A percentile compares a stretch with the other conserved stretches of the same genome.
Conservation (phyloP, 179 eudicot species). For the Silene coronaria region DNA sequence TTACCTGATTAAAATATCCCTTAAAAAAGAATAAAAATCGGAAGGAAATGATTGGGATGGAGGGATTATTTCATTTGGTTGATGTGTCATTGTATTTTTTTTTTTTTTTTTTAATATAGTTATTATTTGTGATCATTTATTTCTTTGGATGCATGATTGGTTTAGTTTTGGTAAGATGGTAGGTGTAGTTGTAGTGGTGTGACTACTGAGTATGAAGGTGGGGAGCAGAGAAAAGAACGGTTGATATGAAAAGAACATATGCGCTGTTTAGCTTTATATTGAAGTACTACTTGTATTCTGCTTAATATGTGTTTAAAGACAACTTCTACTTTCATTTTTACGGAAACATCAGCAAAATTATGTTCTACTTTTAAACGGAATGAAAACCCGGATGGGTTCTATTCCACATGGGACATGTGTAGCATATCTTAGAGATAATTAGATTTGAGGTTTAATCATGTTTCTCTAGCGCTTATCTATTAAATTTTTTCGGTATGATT, state of each 20-base stretch:
- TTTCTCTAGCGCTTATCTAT: not conserved
- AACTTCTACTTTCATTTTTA: constrained; percentile 1
- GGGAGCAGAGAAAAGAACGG: constrained; percentile 5
- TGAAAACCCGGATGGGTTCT: not conserved
- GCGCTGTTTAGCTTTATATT: not conserved
- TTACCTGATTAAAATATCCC: too few relatives aligned
- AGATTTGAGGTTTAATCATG: not conserved
- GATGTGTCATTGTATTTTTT: not conserved
- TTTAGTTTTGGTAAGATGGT: not conserved
- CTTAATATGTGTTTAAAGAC: constrained; percentile 8
- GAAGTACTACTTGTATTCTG: constrained; percentile 5
- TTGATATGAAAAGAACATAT: constrained; percentile 10
- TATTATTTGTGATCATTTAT: not conserved
- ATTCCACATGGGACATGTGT: not conserved
- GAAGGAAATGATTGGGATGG: too few relatives aligned
- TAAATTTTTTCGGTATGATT: not conserved
- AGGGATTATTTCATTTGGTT: not conserved
- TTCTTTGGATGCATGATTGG: constrained; percentile 2
- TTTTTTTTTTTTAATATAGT: not conserved
- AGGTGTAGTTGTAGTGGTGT: constrained; percentile 6
- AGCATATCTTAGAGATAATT: not conserved
- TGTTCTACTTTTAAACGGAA: not conserved
- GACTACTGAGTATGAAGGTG: constrained; percentile 17
- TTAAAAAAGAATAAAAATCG: too few relatives aligned
- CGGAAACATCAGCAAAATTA: not conserved